Percentiles rank a stretch among this genome's conserved stretches.
Conservation (phyloP, 495 filamentous ascomycete species). For the Aspergillus nidulans region DNA sequence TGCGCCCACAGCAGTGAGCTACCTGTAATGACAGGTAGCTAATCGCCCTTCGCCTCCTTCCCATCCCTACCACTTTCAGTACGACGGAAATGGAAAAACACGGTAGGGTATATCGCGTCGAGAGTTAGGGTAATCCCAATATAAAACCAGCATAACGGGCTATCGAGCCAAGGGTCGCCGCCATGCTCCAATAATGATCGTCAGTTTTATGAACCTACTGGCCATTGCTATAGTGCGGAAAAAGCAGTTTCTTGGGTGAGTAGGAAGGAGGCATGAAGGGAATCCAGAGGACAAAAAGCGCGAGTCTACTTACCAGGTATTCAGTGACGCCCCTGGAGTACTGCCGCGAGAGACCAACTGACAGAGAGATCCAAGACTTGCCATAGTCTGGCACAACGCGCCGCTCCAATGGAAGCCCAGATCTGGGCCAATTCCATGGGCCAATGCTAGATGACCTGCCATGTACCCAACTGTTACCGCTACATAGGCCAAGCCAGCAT, state of each 20-base stretch:
- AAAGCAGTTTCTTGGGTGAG: too few species aligned
- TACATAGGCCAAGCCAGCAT: too few species aligned
- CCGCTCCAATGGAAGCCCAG: background rate
- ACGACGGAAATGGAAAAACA: too few species aligned
- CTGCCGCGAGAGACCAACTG: background rate
- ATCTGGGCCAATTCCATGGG: background rate
- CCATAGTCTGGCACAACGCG: background rate
- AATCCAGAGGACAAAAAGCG: too few species aligned
- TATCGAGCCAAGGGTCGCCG: background rate
- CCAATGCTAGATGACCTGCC: constrained; percentile 11
- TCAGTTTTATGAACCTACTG: background rate
- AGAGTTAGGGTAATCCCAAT: background rate
- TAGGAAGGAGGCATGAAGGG: too few species aligned
- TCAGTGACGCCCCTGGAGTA: constrained; percentile 1
- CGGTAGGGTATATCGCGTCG: background rate
- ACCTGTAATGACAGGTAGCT: too few species aligned
- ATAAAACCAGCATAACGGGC: background rate
- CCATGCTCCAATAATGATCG: background rate
- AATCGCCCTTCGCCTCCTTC: too few species aligned
- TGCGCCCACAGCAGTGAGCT: too few species aligned
- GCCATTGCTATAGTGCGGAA: background rate
- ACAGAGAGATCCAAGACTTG: background rate
- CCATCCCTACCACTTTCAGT: too few species aligned
- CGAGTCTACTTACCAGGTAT: constrained; percentile 8
- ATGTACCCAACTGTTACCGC: background rate